Conservation (phyloP, 768 basidiomycete genomes). For the Tricholoma matsutake region DNA sequence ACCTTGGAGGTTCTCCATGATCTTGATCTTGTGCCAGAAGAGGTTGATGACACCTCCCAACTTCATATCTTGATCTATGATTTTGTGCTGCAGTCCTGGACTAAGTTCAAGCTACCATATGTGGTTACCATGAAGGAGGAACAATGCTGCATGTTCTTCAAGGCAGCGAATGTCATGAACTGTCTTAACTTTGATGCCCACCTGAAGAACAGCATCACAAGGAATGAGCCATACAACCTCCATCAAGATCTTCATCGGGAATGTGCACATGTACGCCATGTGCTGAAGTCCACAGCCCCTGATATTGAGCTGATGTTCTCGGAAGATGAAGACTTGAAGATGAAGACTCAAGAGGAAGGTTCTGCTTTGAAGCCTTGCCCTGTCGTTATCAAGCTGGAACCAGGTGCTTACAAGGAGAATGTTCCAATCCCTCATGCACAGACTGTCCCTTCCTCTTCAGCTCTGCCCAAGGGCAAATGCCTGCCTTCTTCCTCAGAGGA, state of each 20-base stretch:
- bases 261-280: neutral
- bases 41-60: neutral
- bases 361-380: neutral
- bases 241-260: neutral
- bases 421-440: neutral
- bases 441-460: neutral
- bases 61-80: neutral
- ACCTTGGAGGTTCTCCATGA: neutral
- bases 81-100: neutral
- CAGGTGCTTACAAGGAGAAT: neutral
- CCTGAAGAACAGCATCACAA: too few species aligned
- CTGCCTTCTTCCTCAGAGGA: too few species aligned
- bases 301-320: neutral
- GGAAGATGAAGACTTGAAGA: neutral
- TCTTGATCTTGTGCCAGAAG: neutral
- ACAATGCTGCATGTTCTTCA: neutral
- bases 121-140: too few species aligned
- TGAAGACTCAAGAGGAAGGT: neutral
- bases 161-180: neutral
- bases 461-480: too few species aligned
- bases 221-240: neutral
- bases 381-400: too few species aligned
- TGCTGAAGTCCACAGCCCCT: neutral
- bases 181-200: too few species aligned
- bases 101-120: neutral